These are phyloP conservation scores for Candida loeiensis DNA, from an alignment of 805 yeast species.

Conservation along the genomic window DNA sequence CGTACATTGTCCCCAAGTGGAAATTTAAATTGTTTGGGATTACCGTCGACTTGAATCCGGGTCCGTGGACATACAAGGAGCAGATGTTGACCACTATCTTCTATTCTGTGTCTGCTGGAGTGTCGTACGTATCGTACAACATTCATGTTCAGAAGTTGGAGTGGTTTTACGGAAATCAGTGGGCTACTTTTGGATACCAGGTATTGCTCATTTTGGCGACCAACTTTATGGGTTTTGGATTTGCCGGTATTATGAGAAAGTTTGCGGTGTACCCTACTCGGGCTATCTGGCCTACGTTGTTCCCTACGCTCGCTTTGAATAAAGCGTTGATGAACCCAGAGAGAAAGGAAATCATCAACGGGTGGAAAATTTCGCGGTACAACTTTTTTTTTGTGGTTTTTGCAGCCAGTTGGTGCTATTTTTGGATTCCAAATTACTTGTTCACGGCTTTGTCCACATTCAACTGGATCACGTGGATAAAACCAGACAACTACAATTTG, in stretches of 20 bases:
- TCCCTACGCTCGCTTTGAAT: constrained; percentile 31
- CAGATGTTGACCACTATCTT: constrained; percentile 59
- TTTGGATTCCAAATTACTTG: constrained; percentile 29
- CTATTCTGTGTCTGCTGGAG: constrained; percentile 31
- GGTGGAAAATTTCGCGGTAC: constrained; percentile 30
- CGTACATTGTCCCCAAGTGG: constrained; percentile 36
- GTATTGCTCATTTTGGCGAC: constrained; percentile 20
- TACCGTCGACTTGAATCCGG: constrained; percentile 49
- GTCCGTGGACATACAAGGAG: constrained; percentile 63
- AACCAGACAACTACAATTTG: constrained; percentile 22
- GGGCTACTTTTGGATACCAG: constrained; percentile 30
- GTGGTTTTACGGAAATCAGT: constrained; percentile 20
- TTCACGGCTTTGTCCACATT: constrained; percentile 24
- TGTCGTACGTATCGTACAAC: constrained; percentile 17
- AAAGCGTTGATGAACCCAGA: constrained; percentile 25
- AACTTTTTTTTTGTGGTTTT: constrained; percentile 16
- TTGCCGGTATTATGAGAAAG: constrained; percentile 28
- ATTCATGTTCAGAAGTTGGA: constrained; percentile 14
- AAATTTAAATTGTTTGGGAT: constrained; percentile 25
- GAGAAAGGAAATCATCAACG: constrained; percentile 25
- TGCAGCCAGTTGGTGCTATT: constrained; percentile 21
- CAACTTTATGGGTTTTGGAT: constrained; percentile 29
- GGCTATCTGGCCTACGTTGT: constrained; percentile 49
- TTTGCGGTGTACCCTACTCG: constrained; percentile 47
- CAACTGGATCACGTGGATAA: constrained; percentile 33